phyloP scores from a whole-genome alignment of 2,329 filamentous ascomycete species.

The Stachybotrys chlorohalonatus region DNA sequence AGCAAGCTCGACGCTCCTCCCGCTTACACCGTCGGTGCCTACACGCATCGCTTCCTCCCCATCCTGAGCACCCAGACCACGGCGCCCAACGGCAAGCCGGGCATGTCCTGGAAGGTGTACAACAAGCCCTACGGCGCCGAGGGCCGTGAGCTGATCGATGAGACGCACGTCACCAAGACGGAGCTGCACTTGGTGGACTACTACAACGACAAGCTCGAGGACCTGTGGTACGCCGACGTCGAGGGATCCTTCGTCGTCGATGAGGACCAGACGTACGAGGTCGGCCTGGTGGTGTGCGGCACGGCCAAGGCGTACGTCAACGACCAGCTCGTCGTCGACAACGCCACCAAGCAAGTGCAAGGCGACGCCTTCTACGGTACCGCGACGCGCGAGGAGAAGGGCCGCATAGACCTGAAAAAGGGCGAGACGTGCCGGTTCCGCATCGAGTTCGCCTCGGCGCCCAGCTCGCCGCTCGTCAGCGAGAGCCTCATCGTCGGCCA shows the following conservation, averaged over 20 bases:
- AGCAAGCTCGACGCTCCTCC: constrained; percentile 35
- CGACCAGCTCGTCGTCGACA: constrained; percentile 54
- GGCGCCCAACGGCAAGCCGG: constrained; percentile 41
- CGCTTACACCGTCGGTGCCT: constrained; percentile 49
- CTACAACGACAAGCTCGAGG: constrained; percentile 41
- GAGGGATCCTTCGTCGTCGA: constrained; percentile 52
- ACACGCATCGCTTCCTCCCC: constrained; percentile 56
- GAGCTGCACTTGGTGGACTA: constrained; percentile 42
- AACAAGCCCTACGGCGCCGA: constrained; percentile 43
- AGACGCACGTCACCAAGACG: constrained; percentile 36
- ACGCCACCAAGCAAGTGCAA: constrained; percentile 51
- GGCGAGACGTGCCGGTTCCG: constrained; percentile 50
- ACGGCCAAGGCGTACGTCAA: constrained; percentile 58
- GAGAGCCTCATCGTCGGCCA: constrained; percentile 43
- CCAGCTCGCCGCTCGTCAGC: constrained; percentile 44
- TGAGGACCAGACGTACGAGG: constrained; percentile 52
- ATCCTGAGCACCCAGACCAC: constrained; percentile 44
- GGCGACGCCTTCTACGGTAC: constrained; percentile 58
- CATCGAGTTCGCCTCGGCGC: constrained; percentile 51
- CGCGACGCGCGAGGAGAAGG: constrained; percentile 55
- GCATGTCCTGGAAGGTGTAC: constrained; percentile 55
- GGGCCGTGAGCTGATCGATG: constrained; percentile 40
- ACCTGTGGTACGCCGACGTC: constrained; percentile 51
- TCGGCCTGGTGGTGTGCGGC: constrained; percentile 57
- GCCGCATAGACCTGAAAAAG: constrained; percentile 46